phyloP scores from a whole-genome alignment of 202 grass and related monocot genomes.

The Sporobolus alterniflorus region DNA sequence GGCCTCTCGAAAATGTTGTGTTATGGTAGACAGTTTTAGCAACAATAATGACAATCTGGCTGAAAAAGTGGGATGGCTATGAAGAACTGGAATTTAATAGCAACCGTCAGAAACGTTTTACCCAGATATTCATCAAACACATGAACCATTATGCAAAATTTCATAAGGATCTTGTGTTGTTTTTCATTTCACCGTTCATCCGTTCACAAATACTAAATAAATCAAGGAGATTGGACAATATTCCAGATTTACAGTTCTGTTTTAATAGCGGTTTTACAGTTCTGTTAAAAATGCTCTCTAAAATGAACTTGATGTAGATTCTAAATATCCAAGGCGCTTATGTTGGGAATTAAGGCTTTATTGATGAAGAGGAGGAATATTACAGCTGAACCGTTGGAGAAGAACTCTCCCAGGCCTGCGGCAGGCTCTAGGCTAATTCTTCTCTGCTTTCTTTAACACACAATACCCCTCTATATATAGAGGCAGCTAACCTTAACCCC shows the following conservation, averaged over 20 bases:
- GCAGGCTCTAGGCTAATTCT: too few species aligned
- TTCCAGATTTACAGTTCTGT: constrained; percentile 16
- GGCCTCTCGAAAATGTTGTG: not conserved
- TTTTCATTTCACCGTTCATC: constrained; percentile 15
- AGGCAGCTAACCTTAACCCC: too few species aligned
- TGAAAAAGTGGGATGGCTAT: not conserved
- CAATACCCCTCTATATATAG: too few species aligned
- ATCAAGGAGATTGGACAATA: not conserved
- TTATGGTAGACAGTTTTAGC: not conserved
- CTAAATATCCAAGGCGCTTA: not conserved
- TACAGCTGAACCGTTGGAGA: too few species aligned
- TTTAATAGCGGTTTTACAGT: not conserved
- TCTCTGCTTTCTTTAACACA: too few species aligned
- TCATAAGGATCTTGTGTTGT: not conserved
- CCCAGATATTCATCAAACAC: not conserved
- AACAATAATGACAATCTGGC: not conserved
- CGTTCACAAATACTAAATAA: not conserved
- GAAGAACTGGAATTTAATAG: not conserved
- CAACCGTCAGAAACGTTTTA: not conserved
- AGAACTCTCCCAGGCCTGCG: too few species aligned
- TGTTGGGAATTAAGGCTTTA: too few species aligned
- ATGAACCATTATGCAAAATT: constrained; percentile 1
- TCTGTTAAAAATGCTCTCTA: not conserved
- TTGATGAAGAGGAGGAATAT: too few species aligned
- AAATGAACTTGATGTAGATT: not conserved